Evolutionary conservation across 371 early-diverging fungal species (phyloP), one percentile per base, ranked within the genome.

Genomic region (Enterospora canceri): DNA sequence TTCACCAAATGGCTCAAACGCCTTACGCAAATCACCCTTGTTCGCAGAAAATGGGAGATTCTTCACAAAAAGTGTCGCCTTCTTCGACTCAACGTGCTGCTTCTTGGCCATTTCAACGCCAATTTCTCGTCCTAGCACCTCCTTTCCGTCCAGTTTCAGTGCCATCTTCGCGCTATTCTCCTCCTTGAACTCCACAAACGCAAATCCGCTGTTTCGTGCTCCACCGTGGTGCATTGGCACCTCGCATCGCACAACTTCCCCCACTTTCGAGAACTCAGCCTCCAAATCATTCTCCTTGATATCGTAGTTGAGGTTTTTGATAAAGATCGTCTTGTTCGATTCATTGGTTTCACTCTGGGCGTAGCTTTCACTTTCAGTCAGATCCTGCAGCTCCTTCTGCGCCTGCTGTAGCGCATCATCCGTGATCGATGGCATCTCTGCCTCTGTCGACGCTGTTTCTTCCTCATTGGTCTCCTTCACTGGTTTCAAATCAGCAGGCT

Each of bases 181-280:
- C 26, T 67, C 68, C 28, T 65, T 54, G 61, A 79, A 80, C 71
- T 78, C 77, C 61, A 80, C 68, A 77, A 77, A 80, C 31, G 65
- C 75, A 68, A 77, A 80, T 12, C 81, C 81, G 65, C 79, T 80
- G 61, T 76, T 75, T 28, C 70, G 64, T 23, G 50, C 46, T 15
- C 33, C 46, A 55, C 75, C 69, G 21, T 60, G 48, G 19, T 59
- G 65, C 57, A 60, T 65, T 24, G 81, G 81, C 31, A 80, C 72
- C 35, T 72, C 62, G 15, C 78, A 60, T n/a, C 75, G 58, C 23
- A 55, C 58, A n/a, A 79, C 67, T 34, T 54, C 58, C 24, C 81
- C 81, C 35, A 67, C 67, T 55, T 75, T 68, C 24, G 67, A 67
- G n/a, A 80, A 62, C 24, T 77, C 67, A 23, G 67, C 64, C 63